A percentile compares a stretch with the other conserved stretches of the same genome.
These are phyloP conservation scores for Fraxinus albicans DNA, from an alignment of 305 asterid species.

Conservation along the genomic window DNA sequence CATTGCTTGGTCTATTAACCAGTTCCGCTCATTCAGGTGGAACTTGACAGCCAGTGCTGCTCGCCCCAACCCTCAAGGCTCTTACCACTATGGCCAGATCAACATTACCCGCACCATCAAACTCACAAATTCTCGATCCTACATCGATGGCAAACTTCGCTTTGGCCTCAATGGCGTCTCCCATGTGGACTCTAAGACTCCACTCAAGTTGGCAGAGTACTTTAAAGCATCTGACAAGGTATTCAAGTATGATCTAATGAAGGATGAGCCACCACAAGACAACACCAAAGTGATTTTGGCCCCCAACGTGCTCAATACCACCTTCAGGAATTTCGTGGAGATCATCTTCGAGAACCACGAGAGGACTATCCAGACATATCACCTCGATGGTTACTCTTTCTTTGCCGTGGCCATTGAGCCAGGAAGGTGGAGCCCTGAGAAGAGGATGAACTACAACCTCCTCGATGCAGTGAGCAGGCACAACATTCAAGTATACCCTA, in stretches of 20 bases:
- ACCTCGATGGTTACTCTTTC: conserved; percentile 82
- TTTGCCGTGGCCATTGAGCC: conserved; percentile 78
- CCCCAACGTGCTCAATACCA: conserved; percentile 61
- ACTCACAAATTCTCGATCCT: conserved; percentile 41
- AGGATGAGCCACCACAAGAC: conserved; percentile 44
- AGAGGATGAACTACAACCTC: conserved; percentile 80
- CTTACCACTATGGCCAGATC: conserved; percentile 82
- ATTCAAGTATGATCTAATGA: conserved; percentile 52
- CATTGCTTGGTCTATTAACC: conserved; percentile 81
- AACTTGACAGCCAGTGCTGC: conserved; percentile 88
- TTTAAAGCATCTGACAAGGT: conserved; percentile 45
- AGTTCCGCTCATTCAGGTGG: conserved; percentile 86
- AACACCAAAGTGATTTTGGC: conserved; percentile 22
- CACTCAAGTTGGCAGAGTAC: conserved; percentile 75
- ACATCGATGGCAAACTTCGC: conserved; percentile 60
- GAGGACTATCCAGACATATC: conserved; percentile 68
- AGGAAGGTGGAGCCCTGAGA: conserved; percentile 68
- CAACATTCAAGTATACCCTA: conserved; percentile 76
- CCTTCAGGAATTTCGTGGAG: conserved; percentile 72
- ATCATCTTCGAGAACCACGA: conserved; percentile 72
- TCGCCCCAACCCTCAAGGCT: conserved; percentile 94
- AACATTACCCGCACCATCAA: conserved; percentile 83
- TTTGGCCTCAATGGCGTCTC: conserved; percentile 73
- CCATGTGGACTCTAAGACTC: conserved; percentile 57
- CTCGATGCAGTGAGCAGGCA: conserved; percentile 74